These are phyloP conservation scores for Phyllosticta citriasiana DNA, from an alignment of 2,329 filamentous ascomycete genomes.

Conservation along the genomic window DNA sequence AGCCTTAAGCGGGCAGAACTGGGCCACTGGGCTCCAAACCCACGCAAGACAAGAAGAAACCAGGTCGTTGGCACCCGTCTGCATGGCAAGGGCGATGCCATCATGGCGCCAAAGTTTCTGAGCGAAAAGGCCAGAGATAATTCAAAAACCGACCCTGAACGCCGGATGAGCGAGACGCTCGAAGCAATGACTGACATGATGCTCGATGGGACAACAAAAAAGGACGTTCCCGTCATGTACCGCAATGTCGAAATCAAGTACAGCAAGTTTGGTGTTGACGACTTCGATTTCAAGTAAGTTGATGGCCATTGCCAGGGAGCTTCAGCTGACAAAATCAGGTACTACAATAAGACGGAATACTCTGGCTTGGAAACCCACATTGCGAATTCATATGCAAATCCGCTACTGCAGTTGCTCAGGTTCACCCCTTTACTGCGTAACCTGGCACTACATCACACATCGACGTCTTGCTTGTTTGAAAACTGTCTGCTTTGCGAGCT, in stretches of 20 bases:
- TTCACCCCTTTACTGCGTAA: conserved; percentile 87
- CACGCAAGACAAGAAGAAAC: conserved; percentile 63
- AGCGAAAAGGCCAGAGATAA: conserved; percentile 71
- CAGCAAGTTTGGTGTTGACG: conserved; percentile 97
- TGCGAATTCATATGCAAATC: conserved; percentile 90
- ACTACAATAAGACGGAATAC: conserved; percentile 87
- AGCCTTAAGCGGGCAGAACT: conserved; percentile 63
- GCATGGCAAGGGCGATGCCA: conserved; percentile 47
- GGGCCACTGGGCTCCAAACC: conserved; percentile 69
- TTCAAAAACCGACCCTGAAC: conserved; percentile 16
- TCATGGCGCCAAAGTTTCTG: conserved; percentile 80
- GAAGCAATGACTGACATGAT: conserved; percentile 59
- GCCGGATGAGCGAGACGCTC: conserved; percentile 45
- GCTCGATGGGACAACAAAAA: conserved; percentile 60
- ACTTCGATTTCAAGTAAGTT: conserved; percentile 86
- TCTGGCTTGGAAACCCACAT: conserved; percentile 95
- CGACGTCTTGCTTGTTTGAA: conserved; percentile 72
- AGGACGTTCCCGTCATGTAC: conserved; percentile 81
- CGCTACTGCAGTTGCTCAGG: conserved; percentile 80
- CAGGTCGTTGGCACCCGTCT: conserved; percentile 71
- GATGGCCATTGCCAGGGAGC: not conserved
- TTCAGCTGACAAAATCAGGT: conserved; percentile 40
- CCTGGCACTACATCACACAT: conserved; percentile 76
- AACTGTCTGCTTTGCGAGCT: conserved; percentile 86
- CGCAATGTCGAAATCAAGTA: conserved; percentile 96